A percentile compares a stretch with the other conserved stretches of the same genome.
These are phyloP conservation scores for Suhomyces bolitotheri DNA, from an alignment of 1,139 yeast genomes.

Conservation along the genomic window DNA sequence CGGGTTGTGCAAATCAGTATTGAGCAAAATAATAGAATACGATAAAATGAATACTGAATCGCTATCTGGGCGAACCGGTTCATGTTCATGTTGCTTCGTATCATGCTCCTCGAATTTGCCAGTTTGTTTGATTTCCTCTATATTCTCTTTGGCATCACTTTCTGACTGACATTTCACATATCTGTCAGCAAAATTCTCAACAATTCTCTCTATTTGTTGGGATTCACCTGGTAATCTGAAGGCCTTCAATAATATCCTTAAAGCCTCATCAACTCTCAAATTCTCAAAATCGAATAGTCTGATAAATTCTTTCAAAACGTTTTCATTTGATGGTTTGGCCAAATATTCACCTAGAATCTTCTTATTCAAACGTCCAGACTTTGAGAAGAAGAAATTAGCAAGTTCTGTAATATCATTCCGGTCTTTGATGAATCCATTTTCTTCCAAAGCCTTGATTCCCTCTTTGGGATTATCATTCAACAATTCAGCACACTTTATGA, in stretches of 20 bases:
- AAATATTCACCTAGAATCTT: conserved; percentile 82
- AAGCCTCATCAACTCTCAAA: conserved; percentile 88
- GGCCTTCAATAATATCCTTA: conserved; percentile 74
- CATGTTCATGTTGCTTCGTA: conserved; percentile 17
- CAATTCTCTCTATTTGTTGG: conserved; percentile 90
- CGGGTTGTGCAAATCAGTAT: conserved; percentile 78
- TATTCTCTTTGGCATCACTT: conserved; percentile 17
- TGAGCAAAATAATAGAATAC: conserved; percentile 73
- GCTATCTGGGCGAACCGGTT: conserved; percentile 62
- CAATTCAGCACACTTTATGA: conserved; percentile 68
- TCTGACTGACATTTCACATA: conserved; percentile 63
- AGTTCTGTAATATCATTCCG: conserved; percentile 55
- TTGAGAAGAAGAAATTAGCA: conserved; percentile 74
- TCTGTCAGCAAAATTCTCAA: conserved; percentile 81
- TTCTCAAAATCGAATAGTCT: conserved; percentile 71
- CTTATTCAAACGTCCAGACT: conserved; percentile 81
- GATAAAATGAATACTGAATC: conserved; percentile 74
- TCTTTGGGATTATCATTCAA: conserved; percentile 78
- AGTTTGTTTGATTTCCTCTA: conserved; percentile 3
- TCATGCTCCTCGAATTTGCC: neutral
- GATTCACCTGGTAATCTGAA: conserved; percentile 97
- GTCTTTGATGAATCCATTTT: conserved; percentile 64
- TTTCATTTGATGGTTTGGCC: conserved; percentile 70
- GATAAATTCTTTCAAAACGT: conserved; percentile 65
- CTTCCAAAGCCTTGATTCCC: conserved; percentile 65